Evolutionary conservation across 192 early-diverging fungal genomes (phyloP).

Genomic region (Spizellomyces sp.): DNA sequence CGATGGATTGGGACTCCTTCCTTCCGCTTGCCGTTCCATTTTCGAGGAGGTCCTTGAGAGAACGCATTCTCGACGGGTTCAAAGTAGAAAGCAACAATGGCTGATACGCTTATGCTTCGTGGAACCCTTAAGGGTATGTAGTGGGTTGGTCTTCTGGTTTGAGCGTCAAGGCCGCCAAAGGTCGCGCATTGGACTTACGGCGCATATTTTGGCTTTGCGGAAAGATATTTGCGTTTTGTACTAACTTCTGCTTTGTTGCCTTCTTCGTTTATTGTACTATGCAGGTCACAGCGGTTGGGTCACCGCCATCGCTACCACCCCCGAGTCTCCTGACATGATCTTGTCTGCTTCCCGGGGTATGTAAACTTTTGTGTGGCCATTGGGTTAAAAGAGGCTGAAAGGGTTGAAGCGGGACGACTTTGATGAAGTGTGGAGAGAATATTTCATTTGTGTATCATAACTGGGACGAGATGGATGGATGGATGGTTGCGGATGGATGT

Average conservation of each 20-base stretch:
- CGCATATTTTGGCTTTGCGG: not conserved
- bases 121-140: conserved; percentile 51
- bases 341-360: conserved; percentile 94
- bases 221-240: not conserved
- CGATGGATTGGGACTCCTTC: not conserved
- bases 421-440: not conserved
- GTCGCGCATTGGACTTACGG: not conserved
- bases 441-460: not conserved
- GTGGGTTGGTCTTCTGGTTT: not conserved
- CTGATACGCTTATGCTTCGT: conserved; percentile 51
- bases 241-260: not conserved
- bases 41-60: conserved; percentile 1
- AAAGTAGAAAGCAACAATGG: conserved; percentile 7
- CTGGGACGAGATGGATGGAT: conserved; percentile 24
- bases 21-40: conserved; percentile 10
- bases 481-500: conserved; percentile 19
- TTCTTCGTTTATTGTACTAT: not conserved
- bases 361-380: conserved; percentile 28
- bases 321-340: conserved; percentile 95
- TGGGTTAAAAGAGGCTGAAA: not conserved
- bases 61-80: not conserved
- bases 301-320: conserved; percentile 96
- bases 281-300: conserved; percentile 86
- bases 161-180: not conserved
- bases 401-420: not conserved